phyloP scores from a whole-genome alignment of 2,329 filamentous ascomycete genomes.

The Emmonsiellopsis sp. region DNA sequence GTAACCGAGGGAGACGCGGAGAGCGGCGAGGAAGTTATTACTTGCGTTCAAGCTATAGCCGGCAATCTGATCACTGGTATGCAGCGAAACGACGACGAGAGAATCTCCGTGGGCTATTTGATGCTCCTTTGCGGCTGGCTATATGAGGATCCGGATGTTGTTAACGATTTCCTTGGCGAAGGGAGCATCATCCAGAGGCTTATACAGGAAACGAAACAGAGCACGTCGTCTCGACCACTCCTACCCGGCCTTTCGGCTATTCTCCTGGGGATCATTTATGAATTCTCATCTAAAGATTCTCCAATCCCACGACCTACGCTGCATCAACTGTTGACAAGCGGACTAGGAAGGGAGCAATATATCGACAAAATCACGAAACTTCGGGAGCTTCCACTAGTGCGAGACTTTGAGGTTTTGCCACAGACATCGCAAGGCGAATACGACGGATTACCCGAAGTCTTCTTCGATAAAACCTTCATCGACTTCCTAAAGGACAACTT shows the following conservation, averaged over 20 bases:
- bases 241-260: conserved; percentile 76
- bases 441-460: conserved; percentile 63
- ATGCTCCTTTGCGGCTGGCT: conserved; percentile 86
- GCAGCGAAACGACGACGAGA: conserved; percentile 65
- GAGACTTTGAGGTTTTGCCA: conserved; percentile 81
- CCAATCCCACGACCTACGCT: conserved; percentile 74
- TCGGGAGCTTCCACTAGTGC: conserved; percentile 65
- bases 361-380: conserved; percentile 71
- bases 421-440: conserved; percentile 53
- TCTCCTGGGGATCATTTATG: conserved; percentile 80
- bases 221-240: conserved; percentile 52
- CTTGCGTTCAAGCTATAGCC: conserved; percentile 79
- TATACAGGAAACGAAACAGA: conserved; percentile 62
- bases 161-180: conserved; percentile 87
- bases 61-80: conserved; percentile 77
- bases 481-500: conserved; percentile 97
- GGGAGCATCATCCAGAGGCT: conserved; percentile 86
- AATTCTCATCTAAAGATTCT: conserved; percentile 96
- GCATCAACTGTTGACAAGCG: conserved; percentile 65
- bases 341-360: conserved; percentile 78
- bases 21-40: conserved; percentile 88
- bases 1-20: conserved; percentile 84
- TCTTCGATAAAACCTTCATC: conserved; percentile 77
- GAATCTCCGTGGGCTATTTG: conserved; percentile 73
- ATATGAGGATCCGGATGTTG: conserved; percentile 82